Evolutionary conservation across 1,284 basidiomycete species (phyloP).

Genomic region (Cutaneotrichosporon cyanovorans): DNA sequence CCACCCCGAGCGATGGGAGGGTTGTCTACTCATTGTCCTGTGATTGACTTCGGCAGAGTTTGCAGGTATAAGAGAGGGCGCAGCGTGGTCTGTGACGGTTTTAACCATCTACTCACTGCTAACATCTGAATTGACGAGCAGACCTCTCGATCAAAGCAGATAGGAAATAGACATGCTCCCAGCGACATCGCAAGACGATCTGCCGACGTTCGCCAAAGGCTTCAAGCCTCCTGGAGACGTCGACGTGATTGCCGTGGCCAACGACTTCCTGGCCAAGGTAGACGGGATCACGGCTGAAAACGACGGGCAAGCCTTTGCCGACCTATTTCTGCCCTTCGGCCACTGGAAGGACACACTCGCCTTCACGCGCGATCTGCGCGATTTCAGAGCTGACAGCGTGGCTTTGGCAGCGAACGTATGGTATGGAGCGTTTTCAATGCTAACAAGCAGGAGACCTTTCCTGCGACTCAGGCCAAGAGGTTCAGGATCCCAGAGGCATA

Average conservation of each 20-base stretch:
- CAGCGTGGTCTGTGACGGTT: no score
- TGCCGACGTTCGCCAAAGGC: conserved; percentile 3
- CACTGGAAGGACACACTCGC: conserved; percentile 16
- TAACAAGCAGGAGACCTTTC: conserved; percentile 40
- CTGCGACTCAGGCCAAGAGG: conserved; percentile 39
- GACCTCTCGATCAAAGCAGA: no score
- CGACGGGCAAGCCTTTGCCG: conserved; percentile 2
- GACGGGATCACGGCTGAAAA: neutral
- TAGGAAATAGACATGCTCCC: no score
- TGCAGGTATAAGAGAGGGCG: no score
- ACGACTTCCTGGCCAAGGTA: conserved; percentile 2
- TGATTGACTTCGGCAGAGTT: no score
- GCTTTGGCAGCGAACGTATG: conserved; percentile 20
- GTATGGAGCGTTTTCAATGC: no score
- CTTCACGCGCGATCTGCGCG: conserved; percentile 32
- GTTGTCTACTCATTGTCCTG: no score
- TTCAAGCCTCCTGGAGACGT: neutral
- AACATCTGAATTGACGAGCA: no score
- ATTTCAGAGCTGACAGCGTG: conserved; percentile 24
- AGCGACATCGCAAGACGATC: neutral
- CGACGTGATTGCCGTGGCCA: conserved; percentile 1
- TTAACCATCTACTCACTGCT: no score
- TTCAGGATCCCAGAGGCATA: conserved; percentile 45
- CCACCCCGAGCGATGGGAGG: no score
- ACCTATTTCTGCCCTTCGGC: conserved; percentile 4